Evolutionary conservation across 2,329 filamentous ascomycete species (phyloP).

Genomic region (Scytalidium lignicola): DNA sequence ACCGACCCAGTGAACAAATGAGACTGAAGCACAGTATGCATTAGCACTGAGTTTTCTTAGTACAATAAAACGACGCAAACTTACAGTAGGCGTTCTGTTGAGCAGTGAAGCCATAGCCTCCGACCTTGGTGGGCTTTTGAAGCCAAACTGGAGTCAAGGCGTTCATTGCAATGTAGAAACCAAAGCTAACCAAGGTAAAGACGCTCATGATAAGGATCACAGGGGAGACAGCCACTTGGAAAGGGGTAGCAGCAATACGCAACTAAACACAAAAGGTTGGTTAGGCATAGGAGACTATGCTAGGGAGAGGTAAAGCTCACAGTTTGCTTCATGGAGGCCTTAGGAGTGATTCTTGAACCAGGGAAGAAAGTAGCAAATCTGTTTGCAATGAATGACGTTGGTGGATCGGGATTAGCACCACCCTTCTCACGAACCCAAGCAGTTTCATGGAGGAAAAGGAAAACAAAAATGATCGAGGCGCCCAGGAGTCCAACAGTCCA

Average conservation of each 20-base stretch:
- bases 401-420: constrained; percentile 14
- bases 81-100: constrained; percentile 31
- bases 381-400: constrained; percentile 20
- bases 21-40: constrained; percentile 16
- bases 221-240: constrained; percentile 28
- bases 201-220: constrained; percentile 33
- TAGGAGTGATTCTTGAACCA: constrained; percentile 14
- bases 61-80: not conserved
- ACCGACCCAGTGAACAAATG: constrained; percentile 36
- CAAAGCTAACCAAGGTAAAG: constrained; percentile 23
- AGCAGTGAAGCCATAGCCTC: constrained; percentile 38
- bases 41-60: not conserved
- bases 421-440: constrained; percentile 24
- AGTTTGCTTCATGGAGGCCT: constrained; percentile 9
- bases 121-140: constrained; percentile 29
- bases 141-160: constrained; percentile 27
- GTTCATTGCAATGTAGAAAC: constrained; percentile 20
- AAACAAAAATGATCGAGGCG: constrained; percentile 28
- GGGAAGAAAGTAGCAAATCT: constrained; percentile 28
- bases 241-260: constrained; percentile 15
- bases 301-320: constrained; percentile 5
- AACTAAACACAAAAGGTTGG: constrained; percentile 2
- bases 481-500: constrained; percentile 35
- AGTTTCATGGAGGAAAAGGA: constrained; percentile 36
- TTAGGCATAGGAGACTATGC: not conserved